Percentiles rank a stretch among this genome's conserved stretches.
Conservation (phyloP, 371 early-diverging fungal species). For the Nematocida sp. region DNA sequence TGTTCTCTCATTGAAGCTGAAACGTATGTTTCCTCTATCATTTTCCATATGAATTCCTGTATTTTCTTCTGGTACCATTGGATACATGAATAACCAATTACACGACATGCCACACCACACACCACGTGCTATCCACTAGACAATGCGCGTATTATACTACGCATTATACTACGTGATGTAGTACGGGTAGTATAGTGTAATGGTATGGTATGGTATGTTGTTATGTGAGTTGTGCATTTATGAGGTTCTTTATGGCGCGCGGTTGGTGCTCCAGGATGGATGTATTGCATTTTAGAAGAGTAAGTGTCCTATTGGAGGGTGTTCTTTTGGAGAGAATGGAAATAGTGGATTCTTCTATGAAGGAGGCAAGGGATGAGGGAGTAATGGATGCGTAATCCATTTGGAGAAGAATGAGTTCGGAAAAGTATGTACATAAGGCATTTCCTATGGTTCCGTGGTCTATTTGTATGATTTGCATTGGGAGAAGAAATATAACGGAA, state of each 20-base stretch:
- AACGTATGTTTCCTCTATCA: no score
- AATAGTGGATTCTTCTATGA: slow-evolving; percentile 23
- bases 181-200: no score
- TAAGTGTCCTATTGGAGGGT: not conserved
- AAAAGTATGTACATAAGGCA: slow-evolving; percentile 24
- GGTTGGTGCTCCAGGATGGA: slow-evolving; percentile 14
- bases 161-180: no score
- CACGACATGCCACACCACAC: no score
- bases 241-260: slow-evolving; percentile 1
- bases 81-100: no score
- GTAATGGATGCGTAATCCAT: not conserved
- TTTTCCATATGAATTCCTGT: no score
- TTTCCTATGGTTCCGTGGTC: slow-evolving; percentile 22
- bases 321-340: not conserved
- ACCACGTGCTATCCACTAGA: no score
- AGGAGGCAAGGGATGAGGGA: slow-evolving; percentile 17
- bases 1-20: no score
- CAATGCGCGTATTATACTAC: no score
- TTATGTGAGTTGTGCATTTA: no score
- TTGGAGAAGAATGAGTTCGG: slow-evolving; percentile 27
- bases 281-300: not conserved
- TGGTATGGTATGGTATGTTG: no score
- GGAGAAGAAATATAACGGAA: slow-evolving; percentile 33
- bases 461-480: slow-evolving; percentile 45
- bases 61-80: no score